Conservation (phyloP, 2,329 filamentous ascomycete genomes). For the Trichoderma koningii region DNA sequence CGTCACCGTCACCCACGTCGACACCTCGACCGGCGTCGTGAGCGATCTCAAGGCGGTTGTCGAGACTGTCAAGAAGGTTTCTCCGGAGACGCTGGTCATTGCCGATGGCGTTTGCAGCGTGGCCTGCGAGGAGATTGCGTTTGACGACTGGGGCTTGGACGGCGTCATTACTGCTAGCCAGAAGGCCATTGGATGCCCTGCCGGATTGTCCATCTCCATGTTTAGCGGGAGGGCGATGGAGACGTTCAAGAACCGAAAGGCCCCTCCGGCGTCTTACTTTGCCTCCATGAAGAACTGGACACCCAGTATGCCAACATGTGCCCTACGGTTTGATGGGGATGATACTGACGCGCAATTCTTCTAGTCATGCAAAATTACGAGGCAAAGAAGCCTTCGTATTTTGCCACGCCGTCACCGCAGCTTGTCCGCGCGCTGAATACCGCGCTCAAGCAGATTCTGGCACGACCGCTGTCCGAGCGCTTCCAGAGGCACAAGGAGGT, state of each 20-base stretch:
- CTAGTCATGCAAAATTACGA: slow-evolving; percentile 99
- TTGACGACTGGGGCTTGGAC: slow-evolving; percentile 93
- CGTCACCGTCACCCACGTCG: slow-evolving; percentile 93
- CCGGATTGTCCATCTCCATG: slow-evolving; percentile 92
- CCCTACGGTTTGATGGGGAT: too few species aligned
- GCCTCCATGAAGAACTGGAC: slow-evolving; percentile 97
- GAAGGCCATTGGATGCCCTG: slow-evolving; percentile 95
- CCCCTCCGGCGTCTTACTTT: slow-evolving; percentile 85
- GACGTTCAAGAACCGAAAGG: slow-evolving; percentile 76
- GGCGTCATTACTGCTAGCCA: slow-evolving; percentile 92
- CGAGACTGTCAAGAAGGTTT: slow-evolving; percentile 80
- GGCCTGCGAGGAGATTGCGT: slow-evolving; percentile 91
- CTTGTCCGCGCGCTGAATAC: slow-evolving; percentile 92
- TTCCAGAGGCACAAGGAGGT: slow-evolving; percentile 79
- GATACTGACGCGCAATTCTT: slow-evolving; percentile 52
- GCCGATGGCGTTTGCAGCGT: slow-evolving; percentile 98
- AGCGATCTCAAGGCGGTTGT: slow-evolving; percentile 85
- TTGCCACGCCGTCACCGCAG: slow-evolving; percentile 94
- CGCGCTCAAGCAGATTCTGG: slow-evolving; percentile 79
- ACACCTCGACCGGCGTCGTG: slow-evolving; percentile 94
- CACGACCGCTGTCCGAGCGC: slow-evolving; percentile 76
- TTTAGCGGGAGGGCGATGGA: slow-evolving; percentile 86
- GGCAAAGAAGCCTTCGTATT: slow-evolving; percentile 95
- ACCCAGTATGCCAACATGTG: slow-evolving; percentile 60
- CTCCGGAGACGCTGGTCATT: slow-evolving; percentile 85